Conservation (phyloP, 1,284 basidiomycete species). For the Neolentinus lepideus region DNA sequence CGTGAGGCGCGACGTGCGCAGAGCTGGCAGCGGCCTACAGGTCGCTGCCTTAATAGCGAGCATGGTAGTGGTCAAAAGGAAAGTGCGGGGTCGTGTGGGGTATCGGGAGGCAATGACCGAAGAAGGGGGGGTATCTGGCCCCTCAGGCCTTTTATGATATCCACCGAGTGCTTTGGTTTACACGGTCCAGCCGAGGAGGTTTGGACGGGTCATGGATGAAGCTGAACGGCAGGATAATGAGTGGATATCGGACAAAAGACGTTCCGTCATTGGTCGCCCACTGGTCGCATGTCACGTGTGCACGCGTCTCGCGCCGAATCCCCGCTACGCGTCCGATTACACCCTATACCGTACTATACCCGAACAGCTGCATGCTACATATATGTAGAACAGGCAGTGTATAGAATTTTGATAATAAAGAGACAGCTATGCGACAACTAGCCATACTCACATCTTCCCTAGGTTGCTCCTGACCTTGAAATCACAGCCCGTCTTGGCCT, state of each 20-base stretch:
- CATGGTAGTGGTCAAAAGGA: constrained; percentile 10
- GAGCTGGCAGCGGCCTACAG: constrained; percentile 6
- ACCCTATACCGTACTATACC: neutral
- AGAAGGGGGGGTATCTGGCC: neutral
- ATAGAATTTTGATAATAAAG: neutral
- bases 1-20: constrained; percentile 13
- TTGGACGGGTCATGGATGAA: neutral
- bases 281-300: neutral
- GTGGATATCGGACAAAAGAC: neutral
- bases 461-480: constrained; percentile 49
- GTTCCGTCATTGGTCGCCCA: neutral
- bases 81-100: constrained; percentile 7
- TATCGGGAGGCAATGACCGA: constrained; percentile 5
- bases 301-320: neutral
- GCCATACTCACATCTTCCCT: constrained; percentile 17
- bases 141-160: neutral
- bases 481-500: constrained; percentile 79
- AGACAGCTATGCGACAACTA: neutral
- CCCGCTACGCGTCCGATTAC: neutral
- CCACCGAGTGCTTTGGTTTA: neutral
- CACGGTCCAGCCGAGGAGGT: neutral
- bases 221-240: neutral
- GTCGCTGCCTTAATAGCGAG: constrained; percentile 15
- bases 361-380: neutral
- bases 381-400: too few species aligned